Evolutionary conservation across 495 filamentous ascomycete genomes (phyloP), one percentile per base, ranked within the genome.

Genomic region (Lichenothelia convexa): DNA sequence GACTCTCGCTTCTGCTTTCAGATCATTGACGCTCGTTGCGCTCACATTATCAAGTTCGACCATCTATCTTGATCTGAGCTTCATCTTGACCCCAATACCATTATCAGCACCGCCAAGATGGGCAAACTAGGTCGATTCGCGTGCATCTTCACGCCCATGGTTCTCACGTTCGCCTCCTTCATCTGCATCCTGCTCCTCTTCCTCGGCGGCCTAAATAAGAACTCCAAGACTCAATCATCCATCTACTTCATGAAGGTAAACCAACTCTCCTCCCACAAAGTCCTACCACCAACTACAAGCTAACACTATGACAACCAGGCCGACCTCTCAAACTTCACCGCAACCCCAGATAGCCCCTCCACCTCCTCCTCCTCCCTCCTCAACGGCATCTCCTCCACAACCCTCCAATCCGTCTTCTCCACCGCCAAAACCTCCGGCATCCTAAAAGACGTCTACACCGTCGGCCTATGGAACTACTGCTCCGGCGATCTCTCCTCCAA

Each of bases 391-490:
- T 50, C 35, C 46, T 50, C 40, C 43, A 48, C 43, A 24, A 42
- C n/a, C 44, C 24, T 29, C 24, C 9, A 29, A 34, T 37, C 38
- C 32, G 21, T 59, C 41, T 40, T 59, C 29, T 22, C 40, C 22
- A n/a, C n/a, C n/a, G 41, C 46, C n/a, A 36, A 13, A 29, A 13
- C 24, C 9, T 29, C 11, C 31, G 16, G 8, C 3, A 62, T 66
- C 18, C 62, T 95, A 30, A 65, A 62, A 36, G 75, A 91, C 55
- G 69, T 74, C 49, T 95, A 95, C 68, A 67, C 72, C 35, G 65
- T 93, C 51, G 70, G 69, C 42, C 64, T 97, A 19, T 92, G 78
- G 79, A 78, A 78, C 51, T 94, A 85, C 70, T 95, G 89, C 64
- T 61, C 66, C 12, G 70, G 71, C 30, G 59, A 57, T 4, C 45